Base-by-base conservation (phyloP, 176 grass and related monocot genomes). In the Aegilops sharonensis region DNA sequence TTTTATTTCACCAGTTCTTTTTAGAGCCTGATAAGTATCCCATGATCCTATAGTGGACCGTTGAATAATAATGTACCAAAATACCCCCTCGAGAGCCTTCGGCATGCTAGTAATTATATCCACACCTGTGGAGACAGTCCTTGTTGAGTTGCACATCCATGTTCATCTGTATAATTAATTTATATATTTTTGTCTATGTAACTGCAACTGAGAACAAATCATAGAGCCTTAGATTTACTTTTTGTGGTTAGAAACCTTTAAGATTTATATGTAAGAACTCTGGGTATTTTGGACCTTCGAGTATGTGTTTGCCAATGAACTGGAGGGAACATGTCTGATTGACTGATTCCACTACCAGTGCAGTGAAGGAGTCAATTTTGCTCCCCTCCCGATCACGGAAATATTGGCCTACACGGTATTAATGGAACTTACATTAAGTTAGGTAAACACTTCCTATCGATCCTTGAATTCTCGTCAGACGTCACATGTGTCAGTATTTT, bases 51-150 rank as follows among this genome's bases (percentile, higher is more conserved):
- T 48, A 68, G 31, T 85, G 47, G 31, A 78, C 67, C 56, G 81
- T 78, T 84, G 4, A 91, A 81, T 85, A 90, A 81, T 85, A 48
- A 73, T 43, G 27, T 84, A 85, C 48, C 37, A 59, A 36, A 80
- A 57, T 50, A 65, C 4, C 45, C 47, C 27, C 5, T 17, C 3
- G 2, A 79, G 68, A 68, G 24, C 29, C 68, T 78, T 80, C 65
- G 5, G 36, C 37, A 1, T 75, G 81, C 37, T 87, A 56, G 81
- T 87, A 79, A 68, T 79, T 72, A 66, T 83, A 34, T 70, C 67
- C 35, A 15, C 45, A 56, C 29, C 36, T 62, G 84, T 78, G 6
- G 24, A 82, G 32, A 6, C 43, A 59, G 18, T 77, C 62, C 14
- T 43, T 68, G 71, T 60, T 82, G 63, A 3, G 80, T 61, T 59